Base-by-base conservation (phyloP, 352 stramenopile genomes). In the Thraustotheca clavata region DNA sequence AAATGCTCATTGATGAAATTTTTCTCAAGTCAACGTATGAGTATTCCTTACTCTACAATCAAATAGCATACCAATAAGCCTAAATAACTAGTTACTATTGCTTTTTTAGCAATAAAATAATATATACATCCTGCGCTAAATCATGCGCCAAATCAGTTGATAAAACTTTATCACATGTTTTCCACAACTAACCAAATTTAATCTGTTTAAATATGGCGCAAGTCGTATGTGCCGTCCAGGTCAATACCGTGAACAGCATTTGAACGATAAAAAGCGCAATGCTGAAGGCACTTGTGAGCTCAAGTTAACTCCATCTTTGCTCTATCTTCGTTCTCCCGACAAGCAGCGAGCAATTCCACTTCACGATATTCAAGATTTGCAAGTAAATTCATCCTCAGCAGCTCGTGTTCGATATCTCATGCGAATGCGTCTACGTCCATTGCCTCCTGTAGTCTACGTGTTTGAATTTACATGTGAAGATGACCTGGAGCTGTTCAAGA, bases 321-420 rank as follows among this genome's bases (percentile, higher is more conserved):
- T 52, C 9, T 52, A 9, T 31, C n/a, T 52, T 24, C 43, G 43
- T 31, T 52, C 43, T 9, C 24, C 9, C n/a, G 43, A 9, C 11
- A 52, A 52, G 43, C 43, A 65, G 39, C 38, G 46, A 33, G 22
- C 57, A 7, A 65, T 65, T 22, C 35, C 38, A 33, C 47, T 65
- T 32, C 46, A 65, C 33, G 57, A 65, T 33, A 55, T 65, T 20
- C 57, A 65, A 32, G 57, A 65, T 34, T 22, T 65, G 16, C 57
- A 65, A 22, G 57, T 65, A 32, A 65, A 65, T 34, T 40, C 57
- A 3, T 18, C 57, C 6, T 54, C 34, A 16, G 55, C 35, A 24
- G 18, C 34, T 7, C 20, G 20, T 8, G 38, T 31, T 27, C 57
- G 57, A n/a, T 65, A 41, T 26, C 41, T 65, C 41, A 65, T 65